A percentile compares a stretch with the other conserved stretches of the same genome.
phyloP scores from a whole-genome alignment of 768 basidiomycete species.

The Lentinula aciculospora region DNA sequence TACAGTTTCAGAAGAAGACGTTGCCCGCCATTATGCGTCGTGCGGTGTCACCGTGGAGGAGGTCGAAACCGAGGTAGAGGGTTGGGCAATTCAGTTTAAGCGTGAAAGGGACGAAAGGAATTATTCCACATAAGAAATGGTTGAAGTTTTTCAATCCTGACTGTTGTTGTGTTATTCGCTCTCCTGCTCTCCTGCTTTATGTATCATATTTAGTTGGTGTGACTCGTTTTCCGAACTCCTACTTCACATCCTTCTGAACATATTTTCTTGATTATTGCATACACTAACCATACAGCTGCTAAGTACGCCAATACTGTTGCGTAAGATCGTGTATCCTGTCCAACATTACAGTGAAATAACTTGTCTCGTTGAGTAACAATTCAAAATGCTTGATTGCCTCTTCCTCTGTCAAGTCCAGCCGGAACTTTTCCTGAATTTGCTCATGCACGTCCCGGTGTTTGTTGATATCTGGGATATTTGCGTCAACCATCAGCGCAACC shows the following conservation, averaged over 20 bases:
- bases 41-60: slow-evolving; percentile 3
- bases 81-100: background rate
- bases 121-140: background rate
- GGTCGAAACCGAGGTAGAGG: background rate
- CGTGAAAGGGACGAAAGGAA: background rate
- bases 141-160: too few species aligned
- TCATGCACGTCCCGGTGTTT: slow-evolving; percentile 84
- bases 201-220: background rate
- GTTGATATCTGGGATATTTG: slow-evolving; percentile 93
- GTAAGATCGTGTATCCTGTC: slow-evolving; percentile 92
- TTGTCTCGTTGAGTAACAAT: slow-evolving; percentile 87
- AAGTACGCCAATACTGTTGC: slow-evolving; percentile 79
- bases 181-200: background rate
- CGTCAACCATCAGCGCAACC: slow-evolving; percentile 95
- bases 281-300: slow-evolving; percentile 7
- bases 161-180: too few species aligned
- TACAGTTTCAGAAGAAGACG: background rate
- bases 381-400: slow-evolving; percentile 98
- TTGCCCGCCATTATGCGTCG: slow-evolving; percentile 4
- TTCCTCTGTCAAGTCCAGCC: slow-evolving; percentile 90
- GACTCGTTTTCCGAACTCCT: background rate
- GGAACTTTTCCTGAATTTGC: slow-evolving; percentile 95
- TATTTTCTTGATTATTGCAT: background rate
- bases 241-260: too few species aligned
- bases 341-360: slow-evolving; percentile 87